Percentiles rank a stretch among this genome's conserved stretches.
phyloP scores from a whole-genome alignment of 306 rosid genomes.

The Vigna trinervia region DNA sequence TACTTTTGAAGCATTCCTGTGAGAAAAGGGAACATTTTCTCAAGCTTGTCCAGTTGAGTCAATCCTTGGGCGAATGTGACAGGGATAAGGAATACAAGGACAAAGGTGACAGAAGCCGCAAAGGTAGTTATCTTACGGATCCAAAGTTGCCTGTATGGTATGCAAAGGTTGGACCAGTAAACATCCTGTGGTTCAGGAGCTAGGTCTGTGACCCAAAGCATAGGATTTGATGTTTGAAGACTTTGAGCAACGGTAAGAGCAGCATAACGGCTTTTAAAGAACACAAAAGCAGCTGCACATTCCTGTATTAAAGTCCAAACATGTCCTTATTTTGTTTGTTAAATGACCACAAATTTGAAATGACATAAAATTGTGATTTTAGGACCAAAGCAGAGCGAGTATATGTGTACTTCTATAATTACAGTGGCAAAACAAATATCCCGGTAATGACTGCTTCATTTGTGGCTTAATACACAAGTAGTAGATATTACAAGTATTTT shows the following conservation, averaged over 20 bases:
- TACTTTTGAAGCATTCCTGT: slow-evolving; percentile 68
- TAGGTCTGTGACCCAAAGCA: slow-evolving; percentile 84
- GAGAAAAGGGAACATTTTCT: slow-evolving; percentile 73
- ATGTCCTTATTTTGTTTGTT: background rate
- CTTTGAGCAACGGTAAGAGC: slow-evolving; percentile 67
- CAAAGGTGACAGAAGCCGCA: slow-evolving; percentile 70
- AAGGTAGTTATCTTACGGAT: slow-evolving; percentile 75
- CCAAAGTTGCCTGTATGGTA: slow-evolving; percentile 92
- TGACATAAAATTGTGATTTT: slow-evolving; percentile 2
- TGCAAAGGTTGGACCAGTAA: slow-evolving; percentile 91
- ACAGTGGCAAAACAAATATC: slow-evolving; percentile 2
- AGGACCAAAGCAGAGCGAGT: background rate
- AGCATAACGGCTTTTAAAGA: slow-evolving; percentile 90
- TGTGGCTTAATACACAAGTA: background rate
- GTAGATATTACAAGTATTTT: slow-evolving; percentile 16
- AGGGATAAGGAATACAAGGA: slow-evolving; percentile 81
- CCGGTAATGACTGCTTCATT: background rate
- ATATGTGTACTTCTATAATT: slow-evolving; percentile 4
- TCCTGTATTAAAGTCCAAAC: slow-evolving; percentile 60
- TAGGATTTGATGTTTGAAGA: slow-evolving; percentile 96
- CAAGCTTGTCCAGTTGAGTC: slow-evolving; percentile 80
- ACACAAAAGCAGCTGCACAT: slow-evolving; percentile 90
- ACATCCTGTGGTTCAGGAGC: slow-evolving; percentile 95
- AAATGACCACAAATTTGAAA: slow-evolving; percentile 7
- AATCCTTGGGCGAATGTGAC: slow-evolving; percentile 86